A percentile compares a stretch with the other conserved stretches of the same genome.
These are phyloP conservation scores for Suillus subluteus DNA, from an alignment of 768 basidiomycete species.

Conservation along the genomic window DNA sequence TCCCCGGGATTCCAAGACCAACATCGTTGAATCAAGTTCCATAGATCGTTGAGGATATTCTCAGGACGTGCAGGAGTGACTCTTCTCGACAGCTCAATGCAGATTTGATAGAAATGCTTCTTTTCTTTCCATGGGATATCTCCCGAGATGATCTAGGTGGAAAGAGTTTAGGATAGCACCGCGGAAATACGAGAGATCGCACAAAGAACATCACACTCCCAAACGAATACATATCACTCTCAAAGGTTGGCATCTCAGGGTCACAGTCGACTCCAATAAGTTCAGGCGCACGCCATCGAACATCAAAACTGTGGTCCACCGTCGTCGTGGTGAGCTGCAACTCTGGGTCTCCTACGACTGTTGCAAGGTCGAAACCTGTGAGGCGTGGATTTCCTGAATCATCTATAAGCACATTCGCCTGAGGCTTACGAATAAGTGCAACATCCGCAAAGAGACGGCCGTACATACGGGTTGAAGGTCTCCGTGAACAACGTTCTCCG, in stretches of 20 bases:
- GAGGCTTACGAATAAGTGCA: background rate
- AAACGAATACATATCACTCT: background rate
- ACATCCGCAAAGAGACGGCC: background rate
- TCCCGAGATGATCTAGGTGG: background rate
- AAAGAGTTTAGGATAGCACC: background rate
- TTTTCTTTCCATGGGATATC: background rate
- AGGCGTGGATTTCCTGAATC: background rate
- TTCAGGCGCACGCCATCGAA: background rate
- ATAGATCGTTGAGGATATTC: background rate
- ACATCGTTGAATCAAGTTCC: background rate
- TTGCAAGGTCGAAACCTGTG: background rate
- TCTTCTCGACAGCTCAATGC: background rate
- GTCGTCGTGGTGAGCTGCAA: too few relatives aligned
- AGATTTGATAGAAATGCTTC: rapidly evolving
- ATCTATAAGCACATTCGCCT: background rate
- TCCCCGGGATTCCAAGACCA: background rate
- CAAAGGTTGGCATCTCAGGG: background rate
- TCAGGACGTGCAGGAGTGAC: background rate
- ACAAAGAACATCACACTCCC: background rate
- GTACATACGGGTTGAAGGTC: background rate
- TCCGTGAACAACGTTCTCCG: background rate
- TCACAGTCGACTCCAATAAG: background rate
- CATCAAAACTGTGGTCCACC: background rate
- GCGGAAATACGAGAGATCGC: background rate
- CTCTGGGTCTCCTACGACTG: background rate